Evolutionary conservation across 108 stramenopile species (phyloP), one percentile per base, ranked within the genome.

Genomic region (Nitzschia sp.): DNA sequence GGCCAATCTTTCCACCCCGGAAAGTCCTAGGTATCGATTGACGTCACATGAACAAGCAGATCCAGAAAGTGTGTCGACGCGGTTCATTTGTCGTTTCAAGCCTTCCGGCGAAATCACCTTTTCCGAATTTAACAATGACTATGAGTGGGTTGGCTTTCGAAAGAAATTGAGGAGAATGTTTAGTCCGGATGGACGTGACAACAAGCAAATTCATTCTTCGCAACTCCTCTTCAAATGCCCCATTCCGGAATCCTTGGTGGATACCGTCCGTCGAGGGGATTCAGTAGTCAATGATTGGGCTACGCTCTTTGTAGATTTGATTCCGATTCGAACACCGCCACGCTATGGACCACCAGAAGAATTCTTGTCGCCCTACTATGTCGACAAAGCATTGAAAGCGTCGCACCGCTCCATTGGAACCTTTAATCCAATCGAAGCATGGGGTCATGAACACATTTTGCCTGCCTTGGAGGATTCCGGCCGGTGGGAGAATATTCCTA

Each of bases 11-110:
- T 8, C 15, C 15, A 45, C 2, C 23, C 42, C 36, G 8, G 46
- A 53, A 5, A 46, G 71, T 47, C 53, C 75, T 2, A 69, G 89
- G 29, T 95, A 90, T 82, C 84, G 88, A 36, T 68, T 95, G 45
- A 49, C 87, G 17, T 78, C 85, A 0, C 88, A 91, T 53, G 87
- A 89, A 65, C 88, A 95, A 1, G 90, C 94, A n/a, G 91, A 92
- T 78, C 55, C 55, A 2, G 91, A 93, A 60, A 88, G 86, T 30
- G 78, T 90, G 66, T 80, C 71, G 19, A 95, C 94, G 11, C 79
- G 94, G 28, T 92, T 95, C 77, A 88, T 95, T 38, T 95, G 94
- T 74, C 82, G 88, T 21, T 95, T 95, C 78, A 85, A 95, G 67
- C 83, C 90, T 3, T 75, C 72, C 4, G 76, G 64, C 31, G 68